Evolutionary conservation across 2,329 filamentous ascomycete species (phyloP).

Genomic region (Zasmidium angulare): DNA sequence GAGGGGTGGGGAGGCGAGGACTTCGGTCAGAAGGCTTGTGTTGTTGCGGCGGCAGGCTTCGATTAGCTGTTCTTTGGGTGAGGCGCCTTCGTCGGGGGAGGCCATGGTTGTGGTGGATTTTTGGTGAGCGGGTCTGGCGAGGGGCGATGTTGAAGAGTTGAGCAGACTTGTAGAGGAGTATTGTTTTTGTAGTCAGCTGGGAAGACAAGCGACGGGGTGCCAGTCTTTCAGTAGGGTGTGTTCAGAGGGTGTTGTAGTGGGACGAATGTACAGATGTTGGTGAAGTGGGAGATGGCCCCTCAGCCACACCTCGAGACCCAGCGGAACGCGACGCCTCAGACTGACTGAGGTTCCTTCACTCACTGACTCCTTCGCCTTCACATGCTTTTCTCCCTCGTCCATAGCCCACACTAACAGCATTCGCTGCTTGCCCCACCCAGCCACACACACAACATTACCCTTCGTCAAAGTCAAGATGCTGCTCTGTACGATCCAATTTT

Average conservation of each 20-base stretch:
- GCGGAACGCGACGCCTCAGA: neutral
- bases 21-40: constrained; percentile 74
- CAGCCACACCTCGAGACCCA: neutral
- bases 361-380: constrained; percentile 2
- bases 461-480: constrained; percentile 51
- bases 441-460: neutral
- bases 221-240: too few relatives aligned
- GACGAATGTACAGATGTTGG: too few relatives aligned
- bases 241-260: too few relatives aligned
- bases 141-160: neutral
- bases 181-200: neutral
- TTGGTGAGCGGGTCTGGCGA: constrained; percentile 1
- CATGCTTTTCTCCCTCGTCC: neutral
- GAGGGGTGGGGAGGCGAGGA: constrained; percentile 57
- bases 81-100: constrained; percentile 67
- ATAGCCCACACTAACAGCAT: neutral
- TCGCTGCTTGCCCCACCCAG: neutral
- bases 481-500: too few relatives aligned
- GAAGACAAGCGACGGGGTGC: neutral
- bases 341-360: neutral
- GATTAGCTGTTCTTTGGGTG: constrained; percentile 79
- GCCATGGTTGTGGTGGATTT: neutral
- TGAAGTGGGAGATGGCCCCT: neutral
- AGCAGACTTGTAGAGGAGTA: too few relatives aligned
- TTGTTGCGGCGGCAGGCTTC: constrained; percentile 95